Conservation (phyloP, 2,329 filamentous ascomycete species). For the Trichoderma sp. region DNA sequence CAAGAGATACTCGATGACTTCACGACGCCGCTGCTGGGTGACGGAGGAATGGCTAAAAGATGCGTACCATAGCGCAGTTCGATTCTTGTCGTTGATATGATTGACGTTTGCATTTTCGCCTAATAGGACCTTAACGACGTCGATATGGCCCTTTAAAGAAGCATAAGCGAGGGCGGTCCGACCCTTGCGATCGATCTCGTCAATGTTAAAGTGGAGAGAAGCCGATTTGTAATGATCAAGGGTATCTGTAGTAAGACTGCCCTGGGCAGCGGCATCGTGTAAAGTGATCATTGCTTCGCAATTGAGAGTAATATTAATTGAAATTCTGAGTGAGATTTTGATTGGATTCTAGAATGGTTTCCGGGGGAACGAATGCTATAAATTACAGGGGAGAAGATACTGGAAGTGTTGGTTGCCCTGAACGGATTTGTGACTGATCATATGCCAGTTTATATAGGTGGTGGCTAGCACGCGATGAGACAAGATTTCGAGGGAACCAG, state of each 20-base stretch:
- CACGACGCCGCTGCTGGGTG: not conserved
- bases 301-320: not conserved
- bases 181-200: not conserved
- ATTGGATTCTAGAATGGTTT: not conserved
- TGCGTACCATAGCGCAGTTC: conserved; percentile 5
- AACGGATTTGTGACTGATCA: not conserved
- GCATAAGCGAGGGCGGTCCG: not conserved
- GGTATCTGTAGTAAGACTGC: not conserved
- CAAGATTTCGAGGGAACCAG: too few relatives aligned
- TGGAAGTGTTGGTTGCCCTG: not conserved
- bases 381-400: not conserved
- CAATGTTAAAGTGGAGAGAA: not conserved
- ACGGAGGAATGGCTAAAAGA: not conserved
- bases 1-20: not conserved
- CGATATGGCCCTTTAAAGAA: not conserved
- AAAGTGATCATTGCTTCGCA: not conserved
- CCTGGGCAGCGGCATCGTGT: not conserved
- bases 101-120: not conserved
- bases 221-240: not conserved
- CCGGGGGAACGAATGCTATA: not conserved
- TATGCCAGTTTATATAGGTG: not conserved
- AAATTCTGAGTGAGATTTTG: not conserved
- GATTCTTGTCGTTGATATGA: not conserved
- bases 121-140: conserved; percentile 1
- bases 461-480: not conserved